These are phyloP conservation scores for Xylariaceae sp. DNA, from an alignment of 2,329 filamentous ascomycete genomes.

Conservation along the genomic window DNA sequence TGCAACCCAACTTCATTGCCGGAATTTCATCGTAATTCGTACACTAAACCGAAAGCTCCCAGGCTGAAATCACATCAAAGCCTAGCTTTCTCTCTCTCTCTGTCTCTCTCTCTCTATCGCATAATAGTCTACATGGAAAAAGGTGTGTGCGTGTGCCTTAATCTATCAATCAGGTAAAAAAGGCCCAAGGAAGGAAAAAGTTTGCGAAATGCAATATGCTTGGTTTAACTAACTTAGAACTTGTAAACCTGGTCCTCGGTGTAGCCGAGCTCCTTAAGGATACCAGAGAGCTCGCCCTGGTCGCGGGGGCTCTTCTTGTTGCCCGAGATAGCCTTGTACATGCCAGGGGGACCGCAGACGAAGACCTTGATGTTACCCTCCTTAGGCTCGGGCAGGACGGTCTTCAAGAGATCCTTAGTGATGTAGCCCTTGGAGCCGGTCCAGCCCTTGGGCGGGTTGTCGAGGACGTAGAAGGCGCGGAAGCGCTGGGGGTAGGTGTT, in stretches of 20 bases:
- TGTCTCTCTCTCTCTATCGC: neutral
- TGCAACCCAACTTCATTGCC: neutral
- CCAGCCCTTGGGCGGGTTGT: constrained; percentile 78
- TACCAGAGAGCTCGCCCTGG: constrained; percentile 82
- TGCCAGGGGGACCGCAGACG: constrained; percentile 83
- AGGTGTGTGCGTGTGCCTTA: neutral
- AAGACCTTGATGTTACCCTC: constrained; percentile 92
- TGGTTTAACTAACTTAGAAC: constrained; percentile 51
- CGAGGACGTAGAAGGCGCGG: constrained; percentile 88
- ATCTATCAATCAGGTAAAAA: constrained; percentile 9
- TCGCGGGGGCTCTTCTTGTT: constrained; percentile 86
- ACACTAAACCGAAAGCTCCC: neutral
- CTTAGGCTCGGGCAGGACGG: constrained; percentile 88
- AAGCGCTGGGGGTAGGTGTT: constrained; percentile 94
- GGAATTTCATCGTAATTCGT: neutral
- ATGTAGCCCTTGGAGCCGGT: constrained; percentile 72
- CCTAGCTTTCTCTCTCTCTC: neutral
- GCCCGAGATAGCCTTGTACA: constrained; percentile 92
- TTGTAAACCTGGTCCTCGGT: constrained; percentile 91
- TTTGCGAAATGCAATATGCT: neutral
- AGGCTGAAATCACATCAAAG: neutral
- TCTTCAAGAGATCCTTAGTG: constrained; percentile 89
- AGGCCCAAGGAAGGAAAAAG: neutral
- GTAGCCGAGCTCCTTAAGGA: constrained; percentile 80
- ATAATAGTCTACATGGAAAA: neutral